Evolutionary conservation across 1,139 yeast genomes (phyloP), one percentile per base, ranked within the genome.

Genomic region (Candida sp.): DNA sequence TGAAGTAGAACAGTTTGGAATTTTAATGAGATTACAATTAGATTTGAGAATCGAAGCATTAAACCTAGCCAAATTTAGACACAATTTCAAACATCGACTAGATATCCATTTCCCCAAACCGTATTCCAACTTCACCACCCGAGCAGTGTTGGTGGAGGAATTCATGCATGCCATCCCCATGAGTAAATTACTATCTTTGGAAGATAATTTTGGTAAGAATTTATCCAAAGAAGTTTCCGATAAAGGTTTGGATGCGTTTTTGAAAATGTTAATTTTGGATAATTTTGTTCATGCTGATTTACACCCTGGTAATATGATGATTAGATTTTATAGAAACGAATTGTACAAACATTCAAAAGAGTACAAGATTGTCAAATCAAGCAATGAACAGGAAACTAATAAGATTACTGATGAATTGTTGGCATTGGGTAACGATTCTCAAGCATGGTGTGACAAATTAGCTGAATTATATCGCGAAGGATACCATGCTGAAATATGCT

Each of bases 271-370:
- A 49, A 83, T 93, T 47, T 68, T 91, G 44, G 96, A 93, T 64
- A 90, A 93, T 61, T 93, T 93, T 61, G 89, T 91, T 37, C 99
- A 93, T 62, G 95, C 98, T 0, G 99, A 93, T 64, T 72, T 93
- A 47, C 99, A 93, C 56, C 97, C 99, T 0, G 99, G 99, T 1
- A 93, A 93, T 62, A 88, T 93, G 60, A 81, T 91, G 74, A 80
- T 93, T 4, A 69, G 93, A 42, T 84, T 91, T 53, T 78, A 84
- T 55, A 80, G 80, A 47, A 75, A 73, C 50, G 77, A 72, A 49
- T 50, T 66, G 44, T 73, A 63, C 49, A 68, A 61, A 45, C 77
- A 72, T 46, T 74, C 70, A 47, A 70, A 67, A 50, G 79, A 73
- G 48, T 73, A 73, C 56, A 73, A 73, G 52, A 73, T 73, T 41